Evolutionary conservation across 176 grass and related monocot genomes (phyloP).

Genomic region (Oryza punctata): DNA sequence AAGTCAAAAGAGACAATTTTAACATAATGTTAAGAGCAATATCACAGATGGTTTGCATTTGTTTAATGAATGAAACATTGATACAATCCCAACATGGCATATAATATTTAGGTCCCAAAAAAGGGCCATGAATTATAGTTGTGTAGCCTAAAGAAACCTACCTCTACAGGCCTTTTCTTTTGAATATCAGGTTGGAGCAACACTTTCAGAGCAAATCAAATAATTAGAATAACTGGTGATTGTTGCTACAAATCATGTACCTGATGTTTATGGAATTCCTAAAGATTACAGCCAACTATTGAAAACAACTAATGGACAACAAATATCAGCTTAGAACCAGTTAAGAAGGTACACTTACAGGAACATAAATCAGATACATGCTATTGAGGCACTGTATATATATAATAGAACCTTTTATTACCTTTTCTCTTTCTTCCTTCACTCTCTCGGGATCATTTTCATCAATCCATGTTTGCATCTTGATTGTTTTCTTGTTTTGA

Average conservation of each 20-base stretch:
- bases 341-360: background rate
- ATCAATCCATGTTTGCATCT: constrained; percentile 92
- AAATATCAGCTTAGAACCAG: background rate
- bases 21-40: background rate
- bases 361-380: constrained; percentile 1
- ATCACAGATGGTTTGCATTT: background rate
- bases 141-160: background rate
- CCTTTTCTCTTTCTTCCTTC: constrained; percentile 85
- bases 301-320: background rate
- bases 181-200: background rate
- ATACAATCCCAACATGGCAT: background rate
- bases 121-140: background rate
- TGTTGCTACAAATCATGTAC: background rate
- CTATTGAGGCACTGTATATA: constrained; percentile 4
- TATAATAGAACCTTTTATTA: constrained; percentile 32
- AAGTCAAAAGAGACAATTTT: background rate
- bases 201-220: background rate
- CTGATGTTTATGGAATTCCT: background rate
- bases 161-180: background rate
- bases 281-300: background rate
- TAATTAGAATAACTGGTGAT: background rate
- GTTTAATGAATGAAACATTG: background rate
- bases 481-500: constrained; percentile 89
- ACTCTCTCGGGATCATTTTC: constrained; percentile 83
- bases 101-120: background rate